A percentile compares a stretch with the other conserved stretches of the same genome.
Evolutionary conservation across 192 early-diverging fungal species (phyloP).

Genomic region (Entomortierella parvispora): DNA sequence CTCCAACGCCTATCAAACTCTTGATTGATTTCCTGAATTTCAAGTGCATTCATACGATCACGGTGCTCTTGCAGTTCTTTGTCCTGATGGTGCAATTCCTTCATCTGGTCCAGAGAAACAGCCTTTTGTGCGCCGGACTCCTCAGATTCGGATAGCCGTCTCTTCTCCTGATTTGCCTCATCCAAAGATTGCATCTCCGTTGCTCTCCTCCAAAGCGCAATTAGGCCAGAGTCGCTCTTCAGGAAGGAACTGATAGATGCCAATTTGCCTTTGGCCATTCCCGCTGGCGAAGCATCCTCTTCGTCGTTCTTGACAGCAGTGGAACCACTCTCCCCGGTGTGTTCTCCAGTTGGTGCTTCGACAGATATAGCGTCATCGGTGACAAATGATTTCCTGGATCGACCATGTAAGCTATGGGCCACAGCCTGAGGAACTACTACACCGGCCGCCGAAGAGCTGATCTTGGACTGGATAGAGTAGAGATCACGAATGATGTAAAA

Average conservation of each 20-base stretch:
- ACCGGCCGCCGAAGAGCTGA: constrained; percentile 27
- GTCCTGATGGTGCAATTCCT: constrained; percentile 11
- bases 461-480: constrained; percentile 59
- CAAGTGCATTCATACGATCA: constrained; percentile 29
- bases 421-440: constrained; percentile 6
- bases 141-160: constrained; percentile 21
- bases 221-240: constrained; percentile 48
- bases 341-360: not conserved
- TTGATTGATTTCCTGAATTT: constrained; percentile 50
- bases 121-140: constrained; percentile 7
- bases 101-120: constrained; percentile 5
- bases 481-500: constrained; percentile 64
- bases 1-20: constrained; percentile 43
- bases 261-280: constrained; percentile 13
- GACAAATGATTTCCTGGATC: not conserved
- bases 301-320: too few relatives aligned
- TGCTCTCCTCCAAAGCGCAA: constrained; percentile 46
- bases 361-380: too few relatives aligned
- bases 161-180: constrained; percentile 36
- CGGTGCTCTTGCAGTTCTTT: constrained; percentile 30
- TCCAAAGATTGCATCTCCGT: constrained; percentile 50
- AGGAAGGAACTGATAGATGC: constrained; percentile 46
- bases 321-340: too few relatives aligned
- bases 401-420: not conserved
- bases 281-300: not conserved